Evolutionary conservation across 73 alveolate genomes (phyloP).

Genomic region (Breviolum minutum): DNA sequence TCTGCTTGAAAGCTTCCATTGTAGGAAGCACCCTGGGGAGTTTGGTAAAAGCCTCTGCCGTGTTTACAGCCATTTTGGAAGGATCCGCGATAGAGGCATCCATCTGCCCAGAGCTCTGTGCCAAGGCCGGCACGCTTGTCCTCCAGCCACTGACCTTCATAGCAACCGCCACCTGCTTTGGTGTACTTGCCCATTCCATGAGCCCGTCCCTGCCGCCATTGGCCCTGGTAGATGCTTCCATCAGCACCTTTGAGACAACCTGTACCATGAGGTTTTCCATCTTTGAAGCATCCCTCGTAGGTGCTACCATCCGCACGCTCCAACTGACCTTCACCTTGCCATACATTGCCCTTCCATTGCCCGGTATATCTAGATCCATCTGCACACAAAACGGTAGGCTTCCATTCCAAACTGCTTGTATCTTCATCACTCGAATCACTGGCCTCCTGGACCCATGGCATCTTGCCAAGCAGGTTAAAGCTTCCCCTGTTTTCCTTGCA

Average conservation of each 20-base stretch:
- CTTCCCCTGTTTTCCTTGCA: not conserved
- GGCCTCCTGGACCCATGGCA: conserved; percentile 35
- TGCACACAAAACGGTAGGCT: conserved; percentile 36
- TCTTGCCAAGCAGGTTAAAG: not conserved
- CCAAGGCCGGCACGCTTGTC: conserved; percentile 68
- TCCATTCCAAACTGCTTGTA: conserved; percentile 58
- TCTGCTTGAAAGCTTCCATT: conserved; percentile 67
- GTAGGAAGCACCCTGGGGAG: conserved; percentile 83
- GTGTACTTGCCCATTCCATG: conserved; percentile 66
- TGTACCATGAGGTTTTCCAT: conserved; percentile 78
- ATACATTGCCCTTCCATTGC: conserved; percentile 54
- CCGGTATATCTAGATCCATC: conserved; percentile 88
- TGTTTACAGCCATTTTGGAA: conserved; percentile 57
- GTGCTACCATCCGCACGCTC: conserved; percentile 83
- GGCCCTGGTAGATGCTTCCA: conserved; percentile 51
- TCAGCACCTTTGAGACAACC: conserved; percentile 45
- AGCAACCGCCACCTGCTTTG: conserved; percentile 70
- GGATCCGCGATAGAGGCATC: conserved; percentile 75
- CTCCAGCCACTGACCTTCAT: conserved; percentile 81
- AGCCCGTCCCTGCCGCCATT: conserved; percentile 91
- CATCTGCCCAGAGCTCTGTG: conserved; percentile 77
- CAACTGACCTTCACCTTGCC: conserved; percentile 86
- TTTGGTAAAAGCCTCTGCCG: conserved; percentile 85
- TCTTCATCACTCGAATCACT: conserved; percentile 47
- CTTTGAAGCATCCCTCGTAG: conserved; percentile 81